Evolutionary conservation across 2,329 filamentous ascomycete genomes (phyloP), one percentile per base, ranked within the genome.

Genomic region (Diplodia sapinea): DNA sequence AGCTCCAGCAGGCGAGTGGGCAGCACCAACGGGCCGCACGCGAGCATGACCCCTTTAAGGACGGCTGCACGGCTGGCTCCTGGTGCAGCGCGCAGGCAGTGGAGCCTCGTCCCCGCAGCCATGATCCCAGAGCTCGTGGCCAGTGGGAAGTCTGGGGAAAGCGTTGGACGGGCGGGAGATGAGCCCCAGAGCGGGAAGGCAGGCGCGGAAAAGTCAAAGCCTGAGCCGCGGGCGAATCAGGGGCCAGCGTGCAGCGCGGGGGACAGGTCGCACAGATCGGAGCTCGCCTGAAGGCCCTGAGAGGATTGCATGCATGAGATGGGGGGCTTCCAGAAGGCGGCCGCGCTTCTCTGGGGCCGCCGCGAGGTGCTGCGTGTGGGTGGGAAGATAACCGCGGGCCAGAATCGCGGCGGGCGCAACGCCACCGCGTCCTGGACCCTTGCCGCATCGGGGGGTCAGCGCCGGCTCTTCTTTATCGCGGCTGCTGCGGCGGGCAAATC

Each of bases 261-360:
- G 15, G 8, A 36, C 26, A 23, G 40, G 12, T 11, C 8, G 26
- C 56, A 36, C 26, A 50, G 57, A 50, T 62, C 57, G 57, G 57
- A 20, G 7, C 40, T 62, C 40, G 57, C 57, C 57, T 63, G 59
- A 20, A 12, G 7, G 59, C 33, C 36, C 40, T 49, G 57, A 12
- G 12, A 47, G 38, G 40, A 50, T 62, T 31, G 33, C 57, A 40
- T 63, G 59, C 59, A 63, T 38, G 57, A 50, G 43, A 62, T 29
- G 57, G 57, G 43, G 43, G n/a, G 59, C 59, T 63, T 63, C 59
- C 43, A 63, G 59, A 63, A 63, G 31, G 57, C 40, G 40, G 40
- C 17, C n/a, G 57, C 12, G 47, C n/a, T 26, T 49, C 43, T 51
- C 36, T n/a, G 57, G 43, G 38, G 38, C 56, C n/a, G n/a, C n/a